Percentiles rank a stretch among this genome's conserved stretches.
Conservation (phyloP, 441 rosid genomes). For the Aquilaria agallochum region DNA sequence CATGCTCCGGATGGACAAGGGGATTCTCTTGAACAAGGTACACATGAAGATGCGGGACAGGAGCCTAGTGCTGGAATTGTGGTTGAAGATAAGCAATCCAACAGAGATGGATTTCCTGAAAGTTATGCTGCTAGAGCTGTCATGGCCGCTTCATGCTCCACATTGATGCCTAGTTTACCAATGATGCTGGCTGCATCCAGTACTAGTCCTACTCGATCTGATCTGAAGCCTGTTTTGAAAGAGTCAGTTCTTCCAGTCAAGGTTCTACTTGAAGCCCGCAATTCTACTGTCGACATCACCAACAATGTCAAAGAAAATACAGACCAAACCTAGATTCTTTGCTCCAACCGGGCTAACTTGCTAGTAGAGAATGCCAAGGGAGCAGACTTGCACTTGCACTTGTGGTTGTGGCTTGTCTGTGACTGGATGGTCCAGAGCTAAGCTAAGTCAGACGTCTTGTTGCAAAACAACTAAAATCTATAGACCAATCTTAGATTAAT, state of each 20-base stretch:
- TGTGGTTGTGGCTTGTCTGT: too few species aligned
- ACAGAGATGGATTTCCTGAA: conserved; percentile 12
- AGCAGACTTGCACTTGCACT: too few species aligned
- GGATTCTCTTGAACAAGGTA: conserved; percentile 22
- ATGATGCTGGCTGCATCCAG: conserved; percentile 23
- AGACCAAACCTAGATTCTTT: too few species aligned
- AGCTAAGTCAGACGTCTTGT: too few species aligned
- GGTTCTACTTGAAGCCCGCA: conserved; percentile 12
- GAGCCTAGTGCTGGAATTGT: conserved; percentile 31
- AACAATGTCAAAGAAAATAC: not conserved
- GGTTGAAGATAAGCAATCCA: conserved; percentile 17
- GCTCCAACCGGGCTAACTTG: too few species aligned
- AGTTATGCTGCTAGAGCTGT: conserved; percentile 7
- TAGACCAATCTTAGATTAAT: too few species aligned
- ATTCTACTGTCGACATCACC: conserved; percentile 8
- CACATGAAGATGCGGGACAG: conserved; percentile 19
- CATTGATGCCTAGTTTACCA: conserved; percentile 23
- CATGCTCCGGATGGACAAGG: conserved; percentile 13
- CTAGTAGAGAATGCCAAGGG: too few species aligned
- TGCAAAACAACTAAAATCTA: too few species aligned
- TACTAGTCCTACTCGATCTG: conserved; percentile 10
- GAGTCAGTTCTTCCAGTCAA: conserved; percentile 22
- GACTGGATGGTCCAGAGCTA: too few species aligned
- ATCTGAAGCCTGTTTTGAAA: conserved; percentile 20
- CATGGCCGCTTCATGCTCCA: conserved; percentile 17